These are phyloP conservation scores for barley (Hordeum vulgare) DNA, from an alignment of 176 grass and related monocot genomes.

Conservation along the genomic window MorexV3_pseudomolecules_assembly NC_058524.1:554823608-554824107, in stretches of 20 bases:
- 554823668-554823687: slow-evolving; percentile 45
- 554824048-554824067: slow-evolving; percentile 62
- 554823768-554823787: slow-evolving; percentile 78
- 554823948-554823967: slow-evolving; percentile 37
- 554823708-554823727: slow-evolving; percentile 42
- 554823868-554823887: slow-evolving; percentile 62
- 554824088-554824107: slow-evolving; percentile 66
- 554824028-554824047: slow-evolving; percentile 49
- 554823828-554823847: slow-evolving; percentile 47
- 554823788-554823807: slow-evolving; percentile 40
- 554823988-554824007: slow-evolving; percentile 70
- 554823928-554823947: slow-evolving; percentile 66
- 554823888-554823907: slow-evolving; percentile 69
- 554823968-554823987: slow-evolving; percentile 50
- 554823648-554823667: slow-evolving; percentile 34
- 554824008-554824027: slow-evolving; percentile 25
- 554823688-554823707: slow-evolving; percentile 66
- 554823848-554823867: slow-evolving; percentile 52
- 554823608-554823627: slow-evolving; percentile 20
- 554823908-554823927: slow-evolving; percentile 37
- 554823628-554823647: slow-evolving; percentile 5
- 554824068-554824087: slow-evolving; percentile 76
- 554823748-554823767: slow-evolving; percentile 61
- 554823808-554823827: slow-evolving; percentile 39
- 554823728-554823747: slow-evolving; percentile 69